A percentile compares a stretch with the other conserved stretches of the same genome.
phyloP scores from a whole-genome alignment of 148 eudicot species.

The Arbutus unedo region DNA sequence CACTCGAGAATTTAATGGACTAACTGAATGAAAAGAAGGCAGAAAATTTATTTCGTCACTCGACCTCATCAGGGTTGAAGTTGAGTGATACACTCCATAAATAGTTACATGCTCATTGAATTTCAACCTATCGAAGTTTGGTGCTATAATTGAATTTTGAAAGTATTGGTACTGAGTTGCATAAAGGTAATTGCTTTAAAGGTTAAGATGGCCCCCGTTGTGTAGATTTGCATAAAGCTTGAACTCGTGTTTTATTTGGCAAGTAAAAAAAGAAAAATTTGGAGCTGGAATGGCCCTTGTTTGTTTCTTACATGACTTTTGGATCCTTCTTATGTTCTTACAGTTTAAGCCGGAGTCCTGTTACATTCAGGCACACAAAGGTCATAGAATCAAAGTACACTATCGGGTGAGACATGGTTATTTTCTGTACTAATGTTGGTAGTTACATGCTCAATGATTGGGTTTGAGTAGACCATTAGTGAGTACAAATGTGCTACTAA shows the following conservation, averaged over 20 bases:
- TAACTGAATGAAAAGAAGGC: background rate
- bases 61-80: slow-evolving; percentile 58
- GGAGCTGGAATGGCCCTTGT: background rate
- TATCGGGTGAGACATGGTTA: slow-evolving; percentile 62
- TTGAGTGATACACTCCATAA: slow-evolving; percentile 71
- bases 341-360: slow-evolving; percentile 85
- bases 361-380: slow-evolving; percentile 93
- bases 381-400: slow-evolving; percentile 82
- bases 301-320: slow-evolving; percentile 18
- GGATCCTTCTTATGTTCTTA: slow-evolving; percentile 15
- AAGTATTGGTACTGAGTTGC: slow-evolving; percentile 55
- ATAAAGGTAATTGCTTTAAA: slow-evolving; percentile 54
- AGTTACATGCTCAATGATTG: too few species aligned
- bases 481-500: too few species aligned
- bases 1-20: slow-evolving; percentile 1
- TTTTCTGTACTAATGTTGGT: too few species aligned
- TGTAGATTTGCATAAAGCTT: background rate
- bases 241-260: too few species aligned
- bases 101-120: too few species aligned
- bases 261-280: too few species aligned
- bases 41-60: background rate
- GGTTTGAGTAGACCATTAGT: too few species aligned
- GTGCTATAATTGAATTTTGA: too few species aligned
- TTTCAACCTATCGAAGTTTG: too few species aligned
- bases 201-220: background rate